phyloP scores from a whole-genome alignment of 2,329 filamentous ascomycete genomes.

The Hypoxylon sp. region DNA sequence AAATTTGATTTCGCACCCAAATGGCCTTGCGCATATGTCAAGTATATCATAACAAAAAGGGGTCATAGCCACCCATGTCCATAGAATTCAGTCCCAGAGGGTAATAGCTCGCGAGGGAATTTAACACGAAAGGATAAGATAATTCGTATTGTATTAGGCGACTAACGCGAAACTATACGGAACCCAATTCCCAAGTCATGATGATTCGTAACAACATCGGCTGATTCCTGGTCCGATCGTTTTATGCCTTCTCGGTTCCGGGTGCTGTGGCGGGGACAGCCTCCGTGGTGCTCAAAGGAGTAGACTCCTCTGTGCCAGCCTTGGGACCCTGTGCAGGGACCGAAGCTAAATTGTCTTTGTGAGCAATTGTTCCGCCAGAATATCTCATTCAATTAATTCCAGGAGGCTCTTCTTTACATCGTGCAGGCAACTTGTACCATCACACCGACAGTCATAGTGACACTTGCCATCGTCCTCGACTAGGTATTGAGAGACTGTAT shows the following conservation, averaged over 20 bases:
- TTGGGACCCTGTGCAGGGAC: constrained; percentile 48
- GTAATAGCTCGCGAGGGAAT: not conserved
- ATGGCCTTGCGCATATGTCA: not conserved
- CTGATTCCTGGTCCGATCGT: constrained; percentile 5
- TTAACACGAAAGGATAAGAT: not conserved
- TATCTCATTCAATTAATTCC: not conserved
- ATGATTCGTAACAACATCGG: constrained; percentile 35
- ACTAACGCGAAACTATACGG: constrained; percentile 31
- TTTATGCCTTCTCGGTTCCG: constrained; percentile 49
- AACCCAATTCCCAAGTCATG: constrained; percentile 35
- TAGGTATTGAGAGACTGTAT: not conserved
- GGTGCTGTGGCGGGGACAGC: constrained; percentile 49
- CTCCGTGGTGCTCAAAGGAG: constrained; percentile 47
- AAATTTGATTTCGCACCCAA: not conserved
- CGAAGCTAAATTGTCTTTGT: constrained; percentile 31
- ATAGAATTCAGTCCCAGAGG: not conserved
- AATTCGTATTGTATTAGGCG: constrained; percentile 22
- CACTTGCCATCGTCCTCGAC: not conserved
- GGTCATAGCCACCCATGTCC: not conserved
- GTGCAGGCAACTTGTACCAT: not conserved
- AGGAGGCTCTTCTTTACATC: not conserved
- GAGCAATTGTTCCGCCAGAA: constrained; percentile 17
- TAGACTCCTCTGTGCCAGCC: constrained; percentile 49
- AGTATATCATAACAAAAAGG: not conserved
- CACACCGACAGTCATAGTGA: not conserved